Evolutionary conservation across 2,329 filamentous ascomycete genomes (phyloP), one percentile per base, ranked within the genome.

Genomic region (Verticillium isaacii): DNA sequence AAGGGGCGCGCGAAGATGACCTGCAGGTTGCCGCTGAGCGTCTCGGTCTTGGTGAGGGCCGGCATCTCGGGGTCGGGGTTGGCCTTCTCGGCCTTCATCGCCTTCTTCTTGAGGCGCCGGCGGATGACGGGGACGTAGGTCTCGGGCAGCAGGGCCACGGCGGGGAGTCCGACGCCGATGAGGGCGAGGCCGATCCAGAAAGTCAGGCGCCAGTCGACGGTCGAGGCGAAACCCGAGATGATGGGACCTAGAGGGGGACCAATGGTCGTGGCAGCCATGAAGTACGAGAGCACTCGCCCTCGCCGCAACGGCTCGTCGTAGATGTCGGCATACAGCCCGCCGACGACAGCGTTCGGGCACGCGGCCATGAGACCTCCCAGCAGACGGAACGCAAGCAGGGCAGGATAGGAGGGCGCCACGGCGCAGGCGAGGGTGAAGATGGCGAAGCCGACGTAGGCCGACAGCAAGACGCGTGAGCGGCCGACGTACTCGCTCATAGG

Each of bases 101-200:
- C 45, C 59, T 87, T 82, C 63, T 86, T 83, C 37, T 90, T 72
- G 58, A 77, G 78, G 32, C 75, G 74, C 1, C 90, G 89, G 15
- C 86, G 79, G 15, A 89, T 77, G 5, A 86, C 77, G 0, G 86
- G 87, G 0, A 76, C 82, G 66, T 83, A 88, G 1, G 86, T 89
- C 72, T 90, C 87, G n/a, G 86, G 74, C 1, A 86, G 76, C 72
- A 88, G 80, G 1, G 19, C 19, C n/a, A 50, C n/a, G 19, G 45
- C 45, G 9, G 45, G 45, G 9, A 50, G 12, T 5, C 87, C 88
- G 0, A 75, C 73, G 32, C 83, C 88, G 2, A 89, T 89, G 60
- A 90, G 79, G 19, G 93, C 89, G n/a, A 91, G 77, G 15, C 79
- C 88, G 32, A 92, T 81, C 84, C 88, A 91, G 69, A 90, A 90